Evolutionary conservation across 2,329 filamentous ascomycete species (phyloP).

Genomic region (Ophiostoma australiae): DNA sequence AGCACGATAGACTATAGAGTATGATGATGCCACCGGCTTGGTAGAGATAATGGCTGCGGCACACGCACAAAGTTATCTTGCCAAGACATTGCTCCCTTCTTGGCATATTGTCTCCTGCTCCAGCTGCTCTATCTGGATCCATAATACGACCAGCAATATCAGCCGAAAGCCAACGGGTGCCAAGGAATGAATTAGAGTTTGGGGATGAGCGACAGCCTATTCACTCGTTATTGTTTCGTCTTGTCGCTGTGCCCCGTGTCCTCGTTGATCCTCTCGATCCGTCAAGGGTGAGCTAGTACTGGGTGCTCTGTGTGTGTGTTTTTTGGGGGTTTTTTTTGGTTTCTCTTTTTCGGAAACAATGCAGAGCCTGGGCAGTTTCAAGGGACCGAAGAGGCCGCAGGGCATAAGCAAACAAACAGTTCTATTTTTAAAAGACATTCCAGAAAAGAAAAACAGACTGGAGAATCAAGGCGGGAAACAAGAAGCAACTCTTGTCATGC

Average conservation of each 20-base stretch:
- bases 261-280: background rate
- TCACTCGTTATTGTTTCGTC: background rate
- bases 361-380: constrained; percentile 12
- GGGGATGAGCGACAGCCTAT: background rate
- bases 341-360: background rate
- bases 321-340: too few relatives aligned
- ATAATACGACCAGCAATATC: background rate
- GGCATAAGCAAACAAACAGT: constrained; percentile 6
- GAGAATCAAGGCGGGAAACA: too few relatives aligned
- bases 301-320: too few relatives aligned
- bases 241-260: background rate
- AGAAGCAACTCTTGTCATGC: background rate
- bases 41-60: constrained; percentile 2
- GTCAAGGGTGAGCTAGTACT: background rate
- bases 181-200: constrained; percentile 10
- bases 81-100: background rate
- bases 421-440: background rate
- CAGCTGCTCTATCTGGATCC: background rate
- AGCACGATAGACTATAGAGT: background rate
- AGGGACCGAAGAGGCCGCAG: background rate
- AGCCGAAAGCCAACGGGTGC: background rate
- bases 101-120: background rate
- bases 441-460: background rate
- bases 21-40: constrained; percentile 7
- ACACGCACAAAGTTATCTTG: constrained; percentile 9